Conservation (phyloP, 83 land plant genomes). For the Thuja plicata region DNA sequence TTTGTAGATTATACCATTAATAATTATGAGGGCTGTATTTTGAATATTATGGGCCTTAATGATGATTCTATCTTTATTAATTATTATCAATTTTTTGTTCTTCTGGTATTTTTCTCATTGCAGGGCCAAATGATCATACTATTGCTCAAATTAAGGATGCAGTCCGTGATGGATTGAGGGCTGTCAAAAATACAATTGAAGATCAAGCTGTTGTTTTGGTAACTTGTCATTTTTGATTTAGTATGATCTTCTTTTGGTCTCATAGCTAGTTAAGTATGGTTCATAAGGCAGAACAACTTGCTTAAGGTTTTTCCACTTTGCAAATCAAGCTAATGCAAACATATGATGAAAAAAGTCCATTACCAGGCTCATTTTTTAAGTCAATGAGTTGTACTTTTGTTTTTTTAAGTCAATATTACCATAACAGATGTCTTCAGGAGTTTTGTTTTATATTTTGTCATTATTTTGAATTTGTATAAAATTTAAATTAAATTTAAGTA, state of each 20-base stretch:
- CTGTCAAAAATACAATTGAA: constrained; percentile 95
- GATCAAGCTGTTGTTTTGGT: constrained; percentile 93
- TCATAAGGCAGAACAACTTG: background rate
- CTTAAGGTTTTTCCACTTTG: background rate
- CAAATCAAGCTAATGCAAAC: background rate
- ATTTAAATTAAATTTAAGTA: background rate
- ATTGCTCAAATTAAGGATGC: constrained; percentile 63
- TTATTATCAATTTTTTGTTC: background rate
- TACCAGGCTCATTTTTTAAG: background rate
- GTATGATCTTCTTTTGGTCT: background rate
- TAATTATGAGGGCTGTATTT: background rate
- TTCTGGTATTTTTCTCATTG: constrained; percentile 3
- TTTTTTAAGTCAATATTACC: background rate
- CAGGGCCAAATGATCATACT: background rate
- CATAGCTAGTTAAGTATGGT: background rate
- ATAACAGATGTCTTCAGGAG: background rate
- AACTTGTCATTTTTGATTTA: background rate
- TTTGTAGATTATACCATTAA: constrained; percentile 3
- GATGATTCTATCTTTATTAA: constrained; percentile 72
- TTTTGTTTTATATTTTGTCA: background rate
- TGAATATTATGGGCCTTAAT: constrained; percentile 70
- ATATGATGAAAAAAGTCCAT: background rate
- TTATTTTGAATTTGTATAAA: background rate
- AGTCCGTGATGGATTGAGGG: constrained; percentile 91
- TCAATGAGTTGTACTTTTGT: background rate